Evolutionary conservation across 1,284 basidiomycete genomes (phyloP).

Genomic region (Ceratobasidium sp.): DNA sequence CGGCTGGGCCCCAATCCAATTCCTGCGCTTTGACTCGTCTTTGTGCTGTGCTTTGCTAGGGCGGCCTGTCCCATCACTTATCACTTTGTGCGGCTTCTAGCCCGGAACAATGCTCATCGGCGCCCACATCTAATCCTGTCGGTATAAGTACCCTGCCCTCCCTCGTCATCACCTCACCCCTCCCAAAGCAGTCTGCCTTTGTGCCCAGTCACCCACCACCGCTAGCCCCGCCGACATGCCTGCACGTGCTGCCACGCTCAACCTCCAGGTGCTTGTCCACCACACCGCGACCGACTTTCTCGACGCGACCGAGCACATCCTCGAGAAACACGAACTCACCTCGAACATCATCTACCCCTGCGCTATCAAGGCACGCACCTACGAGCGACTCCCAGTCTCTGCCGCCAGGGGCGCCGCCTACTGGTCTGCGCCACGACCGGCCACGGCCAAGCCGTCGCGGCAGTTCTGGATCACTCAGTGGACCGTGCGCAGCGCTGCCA

Average conservation of each 20-base stretch:
- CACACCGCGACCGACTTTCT: constrained; percentile 59
- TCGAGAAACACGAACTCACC: constrained; percentile 58
- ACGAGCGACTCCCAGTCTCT: constrained; percentile 47
- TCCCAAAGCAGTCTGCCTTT: constrained; percentile 37
- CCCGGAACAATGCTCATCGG: constrained; percentile 39
- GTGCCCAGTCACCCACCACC: constrained; percentile 14
- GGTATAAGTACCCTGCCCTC: constrained; percentile 28
- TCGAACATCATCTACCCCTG: constrained; percentile 69
- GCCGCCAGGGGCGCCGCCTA: constrained; percentile 24
- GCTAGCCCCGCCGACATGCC: constrained; percentile 12
- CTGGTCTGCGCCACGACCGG: constrained; percentile 29
- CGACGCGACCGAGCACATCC: constrained; percentile 56
- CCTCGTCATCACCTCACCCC: constrained; percentile 16
- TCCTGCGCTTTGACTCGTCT: constrained; percentile 35
- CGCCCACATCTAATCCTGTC: constrained; percentile 11
- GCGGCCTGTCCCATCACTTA: constrained; percentile 31
- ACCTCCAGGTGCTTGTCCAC: constrained; percentile 60
- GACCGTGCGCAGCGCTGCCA: constrained; percentile 27
- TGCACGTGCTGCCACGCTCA: constrained; percentile 28
- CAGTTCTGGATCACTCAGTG: constrained; percentile 64
- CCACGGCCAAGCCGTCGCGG: constrained; percentile 36
- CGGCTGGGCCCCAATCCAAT: constrained; percentile 20
- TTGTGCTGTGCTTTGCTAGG: constrained; percentile 39
- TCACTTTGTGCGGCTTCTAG: constrained; percentile 38
- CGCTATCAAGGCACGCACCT: constrained; percentile 55